Base-by-base conservation (phyloP, 192 early-diverging fungal genomes). In the Podila horticola region DNA sequence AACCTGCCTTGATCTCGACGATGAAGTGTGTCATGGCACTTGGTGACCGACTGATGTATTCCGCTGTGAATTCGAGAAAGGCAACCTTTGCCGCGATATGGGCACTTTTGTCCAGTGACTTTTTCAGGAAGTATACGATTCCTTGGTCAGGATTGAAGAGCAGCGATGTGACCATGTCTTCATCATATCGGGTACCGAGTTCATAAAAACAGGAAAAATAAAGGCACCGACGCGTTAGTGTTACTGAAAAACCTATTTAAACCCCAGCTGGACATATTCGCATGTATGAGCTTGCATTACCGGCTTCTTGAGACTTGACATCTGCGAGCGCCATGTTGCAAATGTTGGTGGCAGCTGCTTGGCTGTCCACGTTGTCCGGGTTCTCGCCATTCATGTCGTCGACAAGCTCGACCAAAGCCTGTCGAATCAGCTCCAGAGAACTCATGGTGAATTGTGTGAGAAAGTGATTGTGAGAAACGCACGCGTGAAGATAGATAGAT, bases 141-240 rank as follows among this genome's bases (percentile, higher is more conserved):
- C 88, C 88, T 34, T 41, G 70, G 9, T 86, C 72, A 5, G 69
- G 22, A 51, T 86, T 82, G 62, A 88, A 86, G 52, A 89, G 41
- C 1, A 86, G 31, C 12, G 86, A 77, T 2, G 82, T 72, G 1
- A 79, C 83, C 64, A 86, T 85, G 58, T 88, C 88, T 89, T 48
- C 19, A 51, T 17, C 15, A 13, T 17, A 45, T 17, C 41, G 4
- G 4, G 41, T 2, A 45, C 3, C 41, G 15, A 45, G 55, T 57
- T 36, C 31, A n/a, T n/a, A 63, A 24, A 41, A 36, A 62, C 34
- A 62, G 29, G 30, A 8, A 36, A 5, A 19, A 34, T 17, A 34
- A 22, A 30, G 45, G 2, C 15, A 29, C 26, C 12, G 7, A n/a
- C 12, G 48, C 41, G 5, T 24, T 20, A 19, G 1, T 28, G 5